Percentiles rank a stretch among this genome's conserved stretches.
phyloP scores from a whole-genome alignment of 2,329 filamentous ascomycete genomes.

The Penicillium sp. region DNA sequence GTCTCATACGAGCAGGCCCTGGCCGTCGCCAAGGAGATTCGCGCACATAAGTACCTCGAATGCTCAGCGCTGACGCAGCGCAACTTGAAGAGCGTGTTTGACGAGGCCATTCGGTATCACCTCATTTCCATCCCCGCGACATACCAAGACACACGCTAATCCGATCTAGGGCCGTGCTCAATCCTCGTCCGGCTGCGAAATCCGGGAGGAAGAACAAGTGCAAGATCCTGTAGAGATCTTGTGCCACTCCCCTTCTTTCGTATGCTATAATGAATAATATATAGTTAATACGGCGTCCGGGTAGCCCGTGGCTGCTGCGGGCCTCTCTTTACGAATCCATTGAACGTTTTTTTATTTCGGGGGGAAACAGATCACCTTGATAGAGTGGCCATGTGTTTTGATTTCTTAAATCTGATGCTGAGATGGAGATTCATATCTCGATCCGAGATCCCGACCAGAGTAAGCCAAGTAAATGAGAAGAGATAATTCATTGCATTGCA shows the following conservation, averaged over 20 bases:
- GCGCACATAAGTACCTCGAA: slow-evolving; percentile 94
- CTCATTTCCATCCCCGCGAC: neutral
- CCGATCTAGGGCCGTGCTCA: slow-evolving; percentile 42
- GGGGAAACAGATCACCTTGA: too few relatives aligned
- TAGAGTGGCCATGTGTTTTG: too few relatives aligned
- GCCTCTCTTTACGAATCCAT: slow-evolving; percentile 26
- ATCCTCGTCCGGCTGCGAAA: slow-evolving; percentile 43
- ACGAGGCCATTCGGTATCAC: slow-evolving; percentile 90
- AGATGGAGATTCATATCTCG: too few relatives aligned
- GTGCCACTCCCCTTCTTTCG: slow-evolving; percentile 17
- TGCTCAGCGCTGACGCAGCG: slow-evolving; percentile 95
- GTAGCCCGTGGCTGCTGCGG: slow-evolving; percentile 23
- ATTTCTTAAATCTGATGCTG: slow-evolving; percentile 7
- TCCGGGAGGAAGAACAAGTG: slow-evolving; percentile 44
- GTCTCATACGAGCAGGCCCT: slow-evolving; percentile 91
- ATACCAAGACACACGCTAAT: slow-evolving; percentile 2
- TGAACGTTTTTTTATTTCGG: slow-evolving; percentile 13
- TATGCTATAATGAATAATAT: slow-evolving; percentile 34
- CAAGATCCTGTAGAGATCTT: slow-evolving; percentile 38
- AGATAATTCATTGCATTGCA: slow-evolving; percentile 2
- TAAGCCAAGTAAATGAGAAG: too few relatives aligned
- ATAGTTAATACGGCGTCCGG: slow-evolving; percentile 38
- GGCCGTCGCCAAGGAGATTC: slow-evolving; percentile 85
- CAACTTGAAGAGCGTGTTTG: slow-evolving; percentile 97
- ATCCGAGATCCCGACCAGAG: too few relatives aligned